Conservation (phyloP, 176 grass and related monocot genomes). For the Carex cristatella region DNA sequence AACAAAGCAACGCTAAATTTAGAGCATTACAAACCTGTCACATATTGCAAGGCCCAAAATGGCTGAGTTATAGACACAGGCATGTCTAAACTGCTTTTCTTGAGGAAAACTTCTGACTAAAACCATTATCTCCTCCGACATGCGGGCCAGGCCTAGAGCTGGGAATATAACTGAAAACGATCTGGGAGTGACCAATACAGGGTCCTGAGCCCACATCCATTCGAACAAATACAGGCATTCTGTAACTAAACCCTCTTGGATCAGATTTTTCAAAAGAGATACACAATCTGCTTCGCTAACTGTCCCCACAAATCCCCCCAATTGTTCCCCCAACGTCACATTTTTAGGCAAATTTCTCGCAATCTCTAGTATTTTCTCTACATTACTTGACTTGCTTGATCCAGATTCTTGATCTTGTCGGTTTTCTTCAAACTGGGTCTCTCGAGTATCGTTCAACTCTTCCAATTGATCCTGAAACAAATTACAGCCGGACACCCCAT, state of each 20-base stretch:
- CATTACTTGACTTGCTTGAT: background rate
- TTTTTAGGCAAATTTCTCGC: conserved; percentile 36
- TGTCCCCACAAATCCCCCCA: conserved; percentile 16
- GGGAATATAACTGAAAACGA: conserved; percentile 22
- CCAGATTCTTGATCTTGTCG: background rate
- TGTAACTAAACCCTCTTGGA: conserved; percentile 30
- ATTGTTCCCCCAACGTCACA: conserved; percentile 20
- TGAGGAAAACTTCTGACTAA: conserved; percentile 28
- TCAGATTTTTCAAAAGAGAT: conserved; percentile 27
- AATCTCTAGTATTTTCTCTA: conserved; percentile 26
- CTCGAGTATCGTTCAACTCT: conserved; percentile 17
- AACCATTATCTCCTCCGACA: conserved; percentile 35
- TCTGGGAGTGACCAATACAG: conserved; percentile 24
- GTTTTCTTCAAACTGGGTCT: background rate
- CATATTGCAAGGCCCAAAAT: conserved; percentile 35
- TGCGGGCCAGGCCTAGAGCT: conserved; percentile 16
- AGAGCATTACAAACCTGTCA: conserved; percentile 12
- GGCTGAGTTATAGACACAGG: conserved; percentile 34
- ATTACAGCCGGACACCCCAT: background rate
- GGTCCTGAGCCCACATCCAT: conserved; percentile 42
- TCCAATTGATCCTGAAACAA: conserved; percentile 24
- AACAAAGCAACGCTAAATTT: background rate
- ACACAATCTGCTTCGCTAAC: conserved; percentile 35
- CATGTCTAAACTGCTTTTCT: conserved; percentile 32
- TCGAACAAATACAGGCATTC: conserved; percentile 29